These are phyloP conservation scores for Penicillium nordicum DNA, from an alignment of 2,329 filamentous ascomycete genomes.

Conservation along the genomic window DNA sequence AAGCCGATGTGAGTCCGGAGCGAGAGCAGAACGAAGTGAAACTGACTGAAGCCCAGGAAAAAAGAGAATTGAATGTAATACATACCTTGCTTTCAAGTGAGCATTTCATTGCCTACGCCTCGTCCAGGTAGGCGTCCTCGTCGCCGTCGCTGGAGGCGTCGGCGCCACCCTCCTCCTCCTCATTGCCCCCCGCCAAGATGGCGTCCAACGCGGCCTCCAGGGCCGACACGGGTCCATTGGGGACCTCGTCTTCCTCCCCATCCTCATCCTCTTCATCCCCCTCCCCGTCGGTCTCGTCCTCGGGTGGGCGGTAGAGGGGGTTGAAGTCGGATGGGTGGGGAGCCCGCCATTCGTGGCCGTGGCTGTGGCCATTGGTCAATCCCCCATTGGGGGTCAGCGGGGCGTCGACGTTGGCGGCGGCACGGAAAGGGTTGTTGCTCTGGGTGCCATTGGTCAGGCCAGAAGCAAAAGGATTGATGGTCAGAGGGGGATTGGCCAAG, in stretches of 20 bases:
- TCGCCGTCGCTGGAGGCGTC: background rate
- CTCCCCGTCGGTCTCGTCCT: background rate
- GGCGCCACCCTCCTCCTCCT: background rate
- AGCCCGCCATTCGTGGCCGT: background rate
- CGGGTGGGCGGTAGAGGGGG: background rate
- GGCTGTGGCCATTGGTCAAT: background rate
- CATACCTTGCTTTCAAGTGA: background rate
- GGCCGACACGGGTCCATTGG: background rate
- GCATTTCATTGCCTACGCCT: background rate
- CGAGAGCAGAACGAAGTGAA: background rate
- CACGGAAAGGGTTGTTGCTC: background rate
- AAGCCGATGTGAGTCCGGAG: background rate
- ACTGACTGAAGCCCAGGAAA: background rate
- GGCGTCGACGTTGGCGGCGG: background rate
- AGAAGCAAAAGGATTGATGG: background rate
- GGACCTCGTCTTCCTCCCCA: background rate
- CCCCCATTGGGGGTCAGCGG: background rate
- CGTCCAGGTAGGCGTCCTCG: background rate
- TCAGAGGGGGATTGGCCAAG: background rate
- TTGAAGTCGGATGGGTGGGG: background rate
- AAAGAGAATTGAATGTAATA: background rate
- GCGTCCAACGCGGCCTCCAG: background rate
- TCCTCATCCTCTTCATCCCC: background rate
- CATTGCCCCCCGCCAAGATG: too few relatives aligned
- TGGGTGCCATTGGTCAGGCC: background rate